Evolutionary conservation across 2,329 filamentous ascomycete species (phyloP).

Genomic region (Aspergillus pseudoviridinutans): DNA sequence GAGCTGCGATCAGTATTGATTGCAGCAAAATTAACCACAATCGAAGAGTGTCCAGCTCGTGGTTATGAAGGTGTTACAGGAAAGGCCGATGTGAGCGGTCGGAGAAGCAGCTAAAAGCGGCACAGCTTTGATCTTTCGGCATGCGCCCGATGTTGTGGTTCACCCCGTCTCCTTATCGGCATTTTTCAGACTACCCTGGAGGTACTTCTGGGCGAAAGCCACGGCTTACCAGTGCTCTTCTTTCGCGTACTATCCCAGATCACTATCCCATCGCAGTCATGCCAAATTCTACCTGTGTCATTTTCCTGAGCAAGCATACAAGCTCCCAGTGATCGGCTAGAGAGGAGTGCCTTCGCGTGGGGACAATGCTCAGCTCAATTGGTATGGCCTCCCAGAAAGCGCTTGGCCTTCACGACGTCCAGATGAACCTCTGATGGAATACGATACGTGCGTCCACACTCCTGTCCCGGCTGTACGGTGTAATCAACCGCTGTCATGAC

Average conservation of each 20-base stretch:
- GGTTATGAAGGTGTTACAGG: not conserved
- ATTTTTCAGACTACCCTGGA: not conserved
- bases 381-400: slow-evolving; percentile 10
- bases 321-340: not conserved
- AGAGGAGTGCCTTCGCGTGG: not conserved
- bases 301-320: not conserved
- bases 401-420: not conserved
- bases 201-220: not conserved
- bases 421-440: slow-evolving; percentile 22
- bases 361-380: slow-evolving; percentile 10
- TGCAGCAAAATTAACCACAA: not conserved
- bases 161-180: not conserved
- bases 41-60: not conserved
- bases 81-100: slow-evolving; percentile 17
- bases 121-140: not conserved
- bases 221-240: not conserved
- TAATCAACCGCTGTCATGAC: slow-evolving; percentile 24
- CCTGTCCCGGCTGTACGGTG: slow-evolving; percentile 10
- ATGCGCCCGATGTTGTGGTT: not conserved
- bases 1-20: not conserved
- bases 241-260: not conserved
- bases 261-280: not conserved
- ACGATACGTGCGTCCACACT: slow-evolving; percentile 13
- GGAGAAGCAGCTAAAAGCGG: slow-evolving; percentile 10
- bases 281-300: not conserved